Evolutionary conservation across 2,329 filamentous ascomycete species (phyloP).

Genomic region (Fusarium pilosicola): DNA sequence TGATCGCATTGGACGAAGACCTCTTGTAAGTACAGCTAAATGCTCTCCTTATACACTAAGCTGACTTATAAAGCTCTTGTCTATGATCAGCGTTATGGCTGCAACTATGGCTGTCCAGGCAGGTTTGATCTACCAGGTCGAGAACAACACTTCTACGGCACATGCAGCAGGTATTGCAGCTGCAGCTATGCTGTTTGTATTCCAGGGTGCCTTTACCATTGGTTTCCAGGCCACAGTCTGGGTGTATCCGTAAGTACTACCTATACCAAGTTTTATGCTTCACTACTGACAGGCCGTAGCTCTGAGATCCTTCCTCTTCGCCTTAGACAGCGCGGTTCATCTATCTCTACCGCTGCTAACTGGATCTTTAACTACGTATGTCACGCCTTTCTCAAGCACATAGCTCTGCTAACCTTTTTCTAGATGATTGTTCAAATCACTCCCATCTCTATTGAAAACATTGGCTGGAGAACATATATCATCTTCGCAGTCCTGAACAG

Average conservation of each 20-base stretch:
- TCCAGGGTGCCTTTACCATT: conserved; percentile 53
- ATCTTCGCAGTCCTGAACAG: conserved; percentile 59
- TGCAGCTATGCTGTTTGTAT: conserved; percentile 54
- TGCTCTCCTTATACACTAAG: rapidly evolving
- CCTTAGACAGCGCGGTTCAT: conserved; percentile 46
- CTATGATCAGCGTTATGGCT: conserved; percentile 54
- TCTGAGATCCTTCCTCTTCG: conserved; percentile 48
- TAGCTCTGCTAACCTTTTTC: neutral
- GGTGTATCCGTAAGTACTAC: conserved; percentile 43
- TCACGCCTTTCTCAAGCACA: neutral
- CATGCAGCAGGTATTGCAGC: conserved; percentile 51
- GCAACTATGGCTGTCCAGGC: conserved; percentile 54
- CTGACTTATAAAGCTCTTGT: conserved; percentile 43
- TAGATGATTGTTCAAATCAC: conserved; percentile 36
- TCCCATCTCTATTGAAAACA: conserved; percentile 49
- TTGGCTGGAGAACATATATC: conserved; percentile 59
- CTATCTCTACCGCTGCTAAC: conserved; percentile 48
- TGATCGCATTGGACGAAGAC: conserved; percentile 31
- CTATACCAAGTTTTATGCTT: rapidly evolving
- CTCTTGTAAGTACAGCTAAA: conserved; percentile 1
- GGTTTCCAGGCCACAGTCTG: conserved; percentile 52
- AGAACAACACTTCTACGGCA: conserved; percentile 48
- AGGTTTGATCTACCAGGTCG: conserved; percentile 53
- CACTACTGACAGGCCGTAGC: conserved; percentile 8
- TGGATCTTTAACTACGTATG: conserved; percentile 50